Base-by-base conservation (phyloP, 139 green algal genomes). In the Closterium sp. region DNA sequence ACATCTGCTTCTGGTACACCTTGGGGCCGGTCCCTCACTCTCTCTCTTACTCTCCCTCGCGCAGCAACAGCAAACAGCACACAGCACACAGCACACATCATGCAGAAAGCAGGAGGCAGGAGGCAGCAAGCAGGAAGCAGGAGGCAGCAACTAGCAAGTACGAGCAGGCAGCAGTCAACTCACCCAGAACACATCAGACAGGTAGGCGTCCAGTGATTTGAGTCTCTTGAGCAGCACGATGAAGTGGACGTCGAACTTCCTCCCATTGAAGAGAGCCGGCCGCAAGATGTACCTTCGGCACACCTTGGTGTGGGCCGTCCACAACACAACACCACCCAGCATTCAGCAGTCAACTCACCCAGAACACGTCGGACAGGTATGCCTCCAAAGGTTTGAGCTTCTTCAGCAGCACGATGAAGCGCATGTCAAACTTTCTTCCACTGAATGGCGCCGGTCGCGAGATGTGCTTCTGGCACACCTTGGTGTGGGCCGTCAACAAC, bases 141-240 rank as follows among this genome's bases (percentile, higher is more conserved):
- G n/a, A 66, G 38, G 38, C 38, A 66, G 38, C 38, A 66, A 66
- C 38, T 23, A 21, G 38, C 38, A 66, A 66, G 38, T 12, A 66
- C 38, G 21, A 21, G 38, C 38, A 66, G 21, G 38, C 38, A 66
- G 4, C 38, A 66, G 16, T 66, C 38, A 10, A 76, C 91, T 93
- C 88, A 93, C 91, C 91, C 91, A 94, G 64, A 94, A 94, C n/a
- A 94, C 89, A 81, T 94, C 28, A 2, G 31, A 84, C 3, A 94
- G 31, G 84, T 69, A 87, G 1, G 86, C 83, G 10, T 94, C 91
- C 21, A 94, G 34, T 3, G 91, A 89, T 4, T 35, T 25, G 1
- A 94, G 34, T 34, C 64, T 91, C 1, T 33, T 28, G 23, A 94
- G 64, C 28, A 94, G 88, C 23, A 94, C 25, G 19, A 94, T 4